Evolutionary conservation across 305 asterid genomes (phyloP).

Genomic region (Ruellia speciosa): DNA sequence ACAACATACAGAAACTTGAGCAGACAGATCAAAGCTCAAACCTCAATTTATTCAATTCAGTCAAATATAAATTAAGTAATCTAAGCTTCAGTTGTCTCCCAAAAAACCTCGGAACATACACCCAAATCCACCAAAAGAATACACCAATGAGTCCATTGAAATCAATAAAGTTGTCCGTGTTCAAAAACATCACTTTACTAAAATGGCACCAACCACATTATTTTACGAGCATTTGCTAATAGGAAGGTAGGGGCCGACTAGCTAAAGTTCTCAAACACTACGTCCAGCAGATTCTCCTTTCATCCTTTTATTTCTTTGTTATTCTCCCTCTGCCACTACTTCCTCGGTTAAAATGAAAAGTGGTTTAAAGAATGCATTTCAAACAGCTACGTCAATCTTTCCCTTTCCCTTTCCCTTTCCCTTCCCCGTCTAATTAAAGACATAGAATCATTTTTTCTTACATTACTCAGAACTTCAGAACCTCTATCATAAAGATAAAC

Average conservation of each 20-base stretch:
- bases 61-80: conserved; percentile 1
- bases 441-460: neutral
- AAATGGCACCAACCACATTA: neutral
- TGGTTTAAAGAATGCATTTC: conserved; percentile 11
- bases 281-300: conserved; percentile 1
- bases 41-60: neutral
- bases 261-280: conserved; percentile 17
- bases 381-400: conserved; percentile 14
- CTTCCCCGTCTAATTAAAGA: too few species aligned
- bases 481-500: neutral
- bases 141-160: neutral
- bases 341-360: conserved; percentile 3
- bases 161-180: too few species aligned
- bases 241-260: conserved; percentile 11
- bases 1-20: neutral
- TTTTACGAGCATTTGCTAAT: neutral
- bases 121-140: neutral
- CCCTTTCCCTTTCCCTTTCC: conserved; percentile 1
- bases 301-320: conserved; percentile 1
- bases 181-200: neutral
- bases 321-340: neutral
- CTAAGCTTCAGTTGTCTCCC: conserved; percentile 12
- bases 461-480: neutral
- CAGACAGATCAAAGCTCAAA: neutral
- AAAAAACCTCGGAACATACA: conserved; percentile 10